Evolutionary conservation across 106 monocot genomes (phyloP), one percentile per base, ranked within the genome.

Genomic region (Dioscorea zingiberensis): DNA sequence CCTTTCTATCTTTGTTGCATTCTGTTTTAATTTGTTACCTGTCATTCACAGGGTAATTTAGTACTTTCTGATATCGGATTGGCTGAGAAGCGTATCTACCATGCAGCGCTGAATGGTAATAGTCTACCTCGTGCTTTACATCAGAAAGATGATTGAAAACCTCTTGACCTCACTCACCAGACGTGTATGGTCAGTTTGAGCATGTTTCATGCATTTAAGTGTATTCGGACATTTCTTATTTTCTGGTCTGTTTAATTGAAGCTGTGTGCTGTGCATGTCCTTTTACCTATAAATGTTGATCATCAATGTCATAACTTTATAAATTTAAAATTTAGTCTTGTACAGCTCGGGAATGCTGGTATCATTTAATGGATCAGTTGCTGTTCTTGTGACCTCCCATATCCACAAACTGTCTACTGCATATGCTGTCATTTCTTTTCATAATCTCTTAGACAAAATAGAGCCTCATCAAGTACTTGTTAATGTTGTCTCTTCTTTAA

Each of bases 51-150:
- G 90, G 90, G 85, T 21, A 80, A 85, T 64, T 71, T 90, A 56
- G 73, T 58, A 53, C 76, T 90, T 65, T 82, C 85, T 18, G 85
- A 90, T 30, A 77, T 85, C 54, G 90, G 90, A 44, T 51, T 90
- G 12, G 72, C 90, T 9, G 90, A 90, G 75, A 90, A 90, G 65
- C 66, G 90, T 56, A 44, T 85, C 72, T 90, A 85, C 63, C 85
- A 83, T 78, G 85, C 83, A 19, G 77, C 79, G 27, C 74, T 90
- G 68, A 85, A 85, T 83, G 90, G 85, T 85, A 81, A 84, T 81
- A 70, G 71, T 82, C 74, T 72, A 48, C 82, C 90, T 72, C 74
- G 77, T 79, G 76, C 68, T 85, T 77, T 85, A 73, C 82, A 77
- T 77, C 77, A 80, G 74, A 86, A 85, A 90, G 77, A 85, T 77